Evolutionary conservation across 2,329 filamentous ascomycete genomes (phyloP).

Genomic region (Neonectria sp.): DNA sequence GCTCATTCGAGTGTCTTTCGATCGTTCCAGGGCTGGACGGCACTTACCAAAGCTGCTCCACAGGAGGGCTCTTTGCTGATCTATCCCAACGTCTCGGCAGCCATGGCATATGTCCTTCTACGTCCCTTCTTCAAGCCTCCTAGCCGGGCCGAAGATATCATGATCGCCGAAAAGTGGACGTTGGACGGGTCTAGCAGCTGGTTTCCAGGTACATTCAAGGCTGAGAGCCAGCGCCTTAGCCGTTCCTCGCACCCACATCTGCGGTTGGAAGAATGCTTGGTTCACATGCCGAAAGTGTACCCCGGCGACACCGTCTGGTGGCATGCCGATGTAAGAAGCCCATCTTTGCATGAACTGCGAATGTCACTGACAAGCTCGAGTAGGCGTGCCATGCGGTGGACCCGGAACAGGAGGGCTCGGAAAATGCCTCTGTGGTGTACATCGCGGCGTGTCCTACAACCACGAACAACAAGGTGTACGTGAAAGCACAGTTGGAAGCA

Average conservation of each 20-base stretch:
- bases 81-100: constrained; percentile 55
- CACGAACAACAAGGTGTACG: constrained; percentile 40
- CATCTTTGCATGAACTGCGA: background rate
- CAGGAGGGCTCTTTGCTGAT: constrained; percentile 57
- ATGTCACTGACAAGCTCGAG: background rate
- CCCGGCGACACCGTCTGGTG: constrained; percentile 34
- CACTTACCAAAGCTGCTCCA: constrained; percentile 53
- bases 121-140: constrained; percentile 59
- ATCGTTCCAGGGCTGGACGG: constrained; percentile 60
- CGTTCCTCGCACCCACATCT: constrained; percentile 55
- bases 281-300: constrained; percentile 52
- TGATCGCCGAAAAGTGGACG: constrained; percentile 56
- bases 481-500: constrained; percentile 37
- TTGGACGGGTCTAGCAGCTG: constrained; percentile 49
- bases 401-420: constrained; percentile 52
- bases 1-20: constrained; percentile 57
- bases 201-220: constrained; percentile 56
- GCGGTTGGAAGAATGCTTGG: constrained; percentile 53
- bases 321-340: constrained; percentile 51
- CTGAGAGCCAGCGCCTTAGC: constrained; percentile 44
- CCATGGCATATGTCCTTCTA: constrained; percentile 58
- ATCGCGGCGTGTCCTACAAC: constrained; percentile 56
- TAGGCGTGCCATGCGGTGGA: constrained; percentile 58
- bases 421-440: constrained; percentile 53
- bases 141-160: constrained; percentile 44